A percentile compares a stretch with the other conserved stretches of the same genome.
phyloP scores from a whole-genome alignment of 2,329 filamentous ascomycete genomes.

The Monosporascus sp. region DNA sequence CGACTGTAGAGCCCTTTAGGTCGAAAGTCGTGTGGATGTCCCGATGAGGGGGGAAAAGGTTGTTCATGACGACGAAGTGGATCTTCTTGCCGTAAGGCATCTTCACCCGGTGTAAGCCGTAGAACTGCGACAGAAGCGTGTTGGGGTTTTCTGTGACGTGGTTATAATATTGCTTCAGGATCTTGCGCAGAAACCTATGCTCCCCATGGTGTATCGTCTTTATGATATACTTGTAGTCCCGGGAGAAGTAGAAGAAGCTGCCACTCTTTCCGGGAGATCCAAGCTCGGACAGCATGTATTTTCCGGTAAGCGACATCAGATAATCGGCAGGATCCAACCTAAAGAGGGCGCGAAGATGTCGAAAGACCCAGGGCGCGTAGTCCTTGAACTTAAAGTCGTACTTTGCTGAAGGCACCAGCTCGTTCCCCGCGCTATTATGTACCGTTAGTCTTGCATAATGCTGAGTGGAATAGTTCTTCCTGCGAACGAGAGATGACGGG shows the following conservation, averaged over 20 bases:
- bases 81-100: conserved; percentile 98
- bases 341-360: conserved; percentile 81
- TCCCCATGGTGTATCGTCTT: conserved; percentile 98
- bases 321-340: conserved; percentile 94
- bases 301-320: conserved; percentile 94
- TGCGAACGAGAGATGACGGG: background rate
- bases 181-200: conserved; percentile 79
- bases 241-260: conserved; percentile 98
- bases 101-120: conserved; percentile 94
- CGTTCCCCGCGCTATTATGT: conserved; percentile 73
- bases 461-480: background rate
- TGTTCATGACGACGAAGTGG: conserved; percentile 99
- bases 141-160: conserved; percentile 93
- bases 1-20: conserved; percentile 91
- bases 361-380: conserved; percentile 99
- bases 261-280: conserved; percentile 97
- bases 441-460: conserved; percentile 26
- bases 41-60: conserved; percentile 92
- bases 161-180: conserved; percentile 85
- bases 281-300: conserved; percentile 96
- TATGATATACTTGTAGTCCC: conserved; percentile 99
- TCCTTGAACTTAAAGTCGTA: conserved; percentile 99
- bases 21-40: conserved; percentile 98
- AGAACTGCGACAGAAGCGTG: conserved; percentile 95
- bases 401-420: conserved; percentile 94